Evolutionary conservation across 164 flowering plant genomes (phyloP).

Genomic region (Aristolochia contorta): DNA sequence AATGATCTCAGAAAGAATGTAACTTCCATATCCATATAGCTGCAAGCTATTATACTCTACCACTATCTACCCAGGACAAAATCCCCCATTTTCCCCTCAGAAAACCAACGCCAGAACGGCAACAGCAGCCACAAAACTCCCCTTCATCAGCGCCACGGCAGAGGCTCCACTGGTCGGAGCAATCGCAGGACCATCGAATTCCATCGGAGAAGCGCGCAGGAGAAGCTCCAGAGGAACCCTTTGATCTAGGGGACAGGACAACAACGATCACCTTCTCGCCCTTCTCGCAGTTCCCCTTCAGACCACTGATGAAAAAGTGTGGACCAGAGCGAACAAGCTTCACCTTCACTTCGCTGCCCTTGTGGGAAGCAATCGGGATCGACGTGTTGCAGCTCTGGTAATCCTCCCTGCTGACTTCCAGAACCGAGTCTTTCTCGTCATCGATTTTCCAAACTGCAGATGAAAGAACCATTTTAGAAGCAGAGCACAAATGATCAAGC

Average conservation of each 20-base stretch:
- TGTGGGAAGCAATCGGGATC: constrained; percentile 31
- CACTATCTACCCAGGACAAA: no score
- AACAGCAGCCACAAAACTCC: constrained; percentile 6
- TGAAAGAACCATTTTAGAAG: background rate
- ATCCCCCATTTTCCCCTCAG: background rate
- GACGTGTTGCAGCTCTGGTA: constrained; percentile 26
- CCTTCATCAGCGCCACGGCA: constrained; percentile 3
- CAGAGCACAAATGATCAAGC: constrained; percentile 3
- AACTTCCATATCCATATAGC: background rate
- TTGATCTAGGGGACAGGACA: constrained; percentile 26
- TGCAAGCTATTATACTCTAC: background rate
- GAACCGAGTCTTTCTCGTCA: constrained; percentile 33
- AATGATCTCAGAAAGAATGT: background rate
- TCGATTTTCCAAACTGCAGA: constrained; percentile 38
- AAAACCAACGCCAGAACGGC: constrained; percentile 13
- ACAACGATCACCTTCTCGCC: constrained; percentile 49
- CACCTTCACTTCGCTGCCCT: constrained; percentile 39
- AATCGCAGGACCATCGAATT: constrained; percentile 29
- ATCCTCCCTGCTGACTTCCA: constrained; percentile 30
- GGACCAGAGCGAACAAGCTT: constrained; percentile 36
- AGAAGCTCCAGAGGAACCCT: constrained; percentile 12
- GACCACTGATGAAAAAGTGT: constrained; percentile 48
- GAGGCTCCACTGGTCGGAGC: constrained; percentile 20
- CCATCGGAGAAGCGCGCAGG: constrained; percentile 51
- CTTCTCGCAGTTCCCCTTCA: constrained; percentile 35